Conservation (phyloP, 805 yeast species). For the Candida michaelii region DNA sequence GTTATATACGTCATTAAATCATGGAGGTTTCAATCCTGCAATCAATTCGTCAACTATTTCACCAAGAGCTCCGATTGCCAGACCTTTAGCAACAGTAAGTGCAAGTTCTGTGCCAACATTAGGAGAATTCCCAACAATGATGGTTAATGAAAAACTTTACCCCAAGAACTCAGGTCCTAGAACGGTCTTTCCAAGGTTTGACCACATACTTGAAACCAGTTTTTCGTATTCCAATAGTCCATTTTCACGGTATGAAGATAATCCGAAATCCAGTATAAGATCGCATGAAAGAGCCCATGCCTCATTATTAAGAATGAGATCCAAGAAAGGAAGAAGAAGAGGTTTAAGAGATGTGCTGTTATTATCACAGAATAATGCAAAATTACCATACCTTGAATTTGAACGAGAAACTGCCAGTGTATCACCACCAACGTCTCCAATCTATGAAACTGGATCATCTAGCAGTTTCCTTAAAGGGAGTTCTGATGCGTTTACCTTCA, state of each 20-base stretch:
- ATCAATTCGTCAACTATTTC: constrained; percentile 24
- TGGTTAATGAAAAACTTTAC: constrained; percentile 26
- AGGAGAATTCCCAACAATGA: constrained; percentile 43
- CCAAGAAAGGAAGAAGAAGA: constrained; percentile 48
- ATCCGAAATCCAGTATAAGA: constrained; percentile 33
- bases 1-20: constrained; percentile 53
- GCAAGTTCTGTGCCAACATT: constrained; percentile 39
- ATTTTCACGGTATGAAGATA: constrained; percentile 20
- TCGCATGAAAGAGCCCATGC: constrained; percentile 67
- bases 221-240: constrained; percentile 5
- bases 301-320: constrained; percentile 58
- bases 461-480: neutral
- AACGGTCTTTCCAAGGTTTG: constrained; percentile 14
- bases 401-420: constrained; percentile 4
- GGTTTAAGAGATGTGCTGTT: constrained; percentile 36
- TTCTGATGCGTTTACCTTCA: neutral
- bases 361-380: constrained; percentile 21
- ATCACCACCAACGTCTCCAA: constrained; percentile 23
- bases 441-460: constrained; percentile 11
- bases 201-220: neutral
- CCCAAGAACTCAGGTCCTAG: constrained; percentile 19
- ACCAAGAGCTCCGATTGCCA: constrained; percentile 18
- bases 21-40: constrained; percentile 22
- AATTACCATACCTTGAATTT: constrained; percentile 24
- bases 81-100: constrained; percentile 17